phyloP scores from a whole-genome alignment of 2,329 filamentous ascomycete species.

The Xenoacremonium recifei region DNA sequence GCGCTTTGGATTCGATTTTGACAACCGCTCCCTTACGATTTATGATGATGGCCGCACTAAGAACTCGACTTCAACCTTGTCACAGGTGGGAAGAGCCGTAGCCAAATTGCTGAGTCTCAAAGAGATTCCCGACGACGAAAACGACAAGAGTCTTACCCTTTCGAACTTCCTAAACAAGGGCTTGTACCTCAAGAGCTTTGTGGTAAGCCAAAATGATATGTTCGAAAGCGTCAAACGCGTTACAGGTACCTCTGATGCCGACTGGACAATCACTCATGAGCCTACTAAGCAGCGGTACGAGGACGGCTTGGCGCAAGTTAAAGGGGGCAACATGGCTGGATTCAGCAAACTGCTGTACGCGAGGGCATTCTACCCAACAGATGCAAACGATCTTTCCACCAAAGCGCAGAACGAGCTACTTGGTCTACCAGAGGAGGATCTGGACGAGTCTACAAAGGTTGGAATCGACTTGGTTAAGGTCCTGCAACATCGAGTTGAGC shows the following conservation, averaged over 20 bases:
- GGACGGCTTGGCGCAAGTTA: constrained; percentile 1
- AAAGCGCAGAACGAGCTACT: constrained; percentile 48
- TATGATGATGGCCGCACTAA: constrained; percentile 3
- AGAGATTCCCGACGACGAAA: not conserved
- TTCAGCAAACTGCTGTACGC: constrained; percentile 45
- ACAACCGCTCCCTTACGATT: constrained; percentile 30
- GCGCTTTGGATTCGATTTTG: constrained; percentile 46
- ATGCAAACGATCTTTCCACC: constrained; percentile 31
- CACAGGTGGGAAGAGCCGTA: constrained; percentile 6
- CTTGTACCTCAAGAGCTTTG: constrained; percentile 56
- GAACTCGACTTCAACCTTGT: constrained; percentile 6
- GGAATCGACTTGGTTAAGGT: constrained; percentile 42
- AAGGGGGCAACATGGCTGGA: constrained; percentile 4
- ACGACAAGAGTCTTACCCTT: constrained; percentile 20
- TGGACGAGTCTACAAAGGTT: constrained; percentile 51
- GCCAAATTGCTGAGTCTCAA: constrained; percentile 7
- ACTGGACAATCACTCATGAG: constrained; percentile 59
- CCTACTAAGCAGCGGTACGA: constrained; percentile 31
- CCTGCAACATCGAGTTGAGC: constrained; percentile 10
- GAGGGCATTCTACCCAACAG: constrained; percentile 43
- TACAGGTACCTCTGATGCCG: constrained; percentile 52
- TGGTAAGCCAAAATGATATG: constrained; percentile 62
- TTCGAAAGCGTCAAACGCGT: constrained; percentile 60
- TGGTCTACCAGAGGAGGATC: constrained; percentile 50
- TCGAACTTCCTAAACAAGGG: constrained; percentile 44